Base-by-base conservation (phyloP, 108 stramenopile species). In the Fragilaria crotonensis region DNA sequence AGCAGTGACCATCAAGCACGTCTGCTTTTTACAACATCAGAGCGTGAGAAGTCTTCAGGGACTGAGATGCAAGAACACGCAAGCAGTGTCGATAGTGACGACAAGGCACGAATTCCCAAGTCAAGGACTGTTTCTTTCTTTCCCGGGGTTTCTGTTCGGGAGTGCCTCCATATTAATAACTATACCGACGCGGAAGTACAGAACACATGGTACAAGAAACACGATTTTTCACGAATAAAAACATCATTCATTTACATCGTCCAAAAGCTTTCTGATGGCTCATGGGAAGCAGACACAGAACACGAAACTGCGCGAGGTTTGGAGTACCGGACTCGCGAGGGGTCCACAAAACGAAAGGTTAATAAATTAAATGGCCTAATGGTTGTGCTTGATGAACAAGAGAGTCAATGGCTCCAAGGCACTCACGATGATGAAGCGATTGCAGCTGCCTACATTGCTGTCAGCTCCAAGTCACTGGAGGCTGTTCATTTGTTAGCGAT, bases 71-170 rank as follows among this genome's bases (percentile, higher is more conserved):
- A n/a, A n/a, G n/a, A n/a, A n/a, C n/a, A n/a, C n/a, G n/a, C n/a
- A n/a, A n/a, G n/a, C n/a, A n/a, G n/a, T n/a, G n/a, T n/a, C n/a
- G n/a, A n/a, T n/a, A n/a, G n/a, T n/a, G n/a, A n/a, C n/a, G n/a
- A n/a, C n/a, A n/a, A n/a, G n/a, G n/a, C n/a, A n/a, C n/a, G n/a
- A n/a, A n/a, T n/a, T n/a, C n/a, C n/a, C n/a, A n/a, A n/a, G n/a
- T n/a, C 36, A 14, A 41, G 36, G 36, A 41, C n/a, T 36, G 22
- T 57, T 58, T 45, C 19, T 32, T 14, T 54, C 32, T 25, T 45
- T 17, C 30, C 22, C 54, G 56, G 62, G 67, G n/a, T 73, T 64
- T 60, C 49, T 73, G 7, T 17, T 53, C n/a, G 26, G 44, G 22
- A 32, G 64, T 25, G 45, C 58, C 36, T 41, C 36, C 36, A 41